phyloP scores from a whole-genome alignment of 1,284 basidiomycete genomes.

The Tetrapyrgos nigripes region DNA sequence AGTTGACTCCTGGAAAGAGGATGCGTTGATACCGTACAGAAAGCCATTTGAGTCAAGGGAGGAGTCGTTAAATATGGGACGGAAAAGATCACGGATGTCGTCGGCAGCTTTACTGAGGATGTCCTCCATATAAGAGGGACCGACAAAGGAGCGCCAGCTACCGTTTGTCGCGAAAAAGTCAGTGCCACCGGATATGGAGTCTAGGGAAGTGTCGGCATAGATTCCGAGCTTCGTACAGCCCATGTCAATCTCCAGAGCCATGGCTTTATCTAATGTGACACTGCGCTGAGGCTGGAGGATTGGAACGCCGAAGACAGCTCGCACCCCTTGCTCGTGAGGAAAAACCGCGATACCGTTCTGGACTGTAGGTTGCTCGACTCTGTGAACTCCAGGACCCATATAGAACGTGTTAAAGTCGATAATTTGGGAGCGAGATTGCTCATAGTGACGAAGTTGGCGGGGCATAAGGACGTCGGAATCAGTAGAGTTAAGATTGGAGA shows the following conservation, averaged over 20 bases:
- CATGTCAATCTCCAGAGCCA: conserved; percentile 24
- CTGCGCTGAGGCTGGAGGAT: conserved; percentile 11
- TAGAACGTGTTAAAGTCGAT: conserved; percentile 23
- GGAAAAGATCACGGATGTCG: conserved; percentile 16
- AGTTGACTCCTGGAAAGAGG: not conserved
- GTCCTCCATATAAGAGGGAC: conserved; percentile 21
- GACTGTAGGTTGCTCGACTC: conserved; percentile 15
- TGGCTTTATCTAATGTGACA: conserved; percentile 21
- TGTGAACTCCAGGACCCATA: conserved; percentile 15
- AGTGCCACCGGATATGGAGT: not conserved
- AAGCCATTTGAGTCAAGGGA: conserved; percentile 4
- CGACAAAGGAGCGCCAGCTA: conserved; percentile 17
- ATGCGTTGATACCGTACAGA: not conserved
- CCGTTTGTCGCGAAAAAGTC: conserved; percentile 7
- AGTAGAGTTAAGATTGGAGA: conserved; percentile 21
- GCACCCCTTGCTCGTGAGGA: conserved; percentile 22
- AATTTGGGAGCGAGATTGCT: not conserved
- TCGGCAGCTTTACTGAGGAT: conserved; percentile 19
- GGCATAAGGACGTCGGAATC: conserved; percentile 25
- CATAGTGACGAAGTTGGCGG: conserved; percentile 11
- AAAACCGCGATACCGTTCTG: conserved; percentile 19
- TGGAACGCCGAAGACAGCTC: conserved; percentile 22
- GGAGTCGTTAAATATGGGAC: conserved; percentile 22
- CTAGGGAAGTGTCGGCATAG: not conserved
- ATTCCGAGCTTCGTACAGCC: conserved; percentile 24